phyloP scores from a whole-genome alignment of 23 red algal species.

The Cyanidioschyzon merolae region DNA sequence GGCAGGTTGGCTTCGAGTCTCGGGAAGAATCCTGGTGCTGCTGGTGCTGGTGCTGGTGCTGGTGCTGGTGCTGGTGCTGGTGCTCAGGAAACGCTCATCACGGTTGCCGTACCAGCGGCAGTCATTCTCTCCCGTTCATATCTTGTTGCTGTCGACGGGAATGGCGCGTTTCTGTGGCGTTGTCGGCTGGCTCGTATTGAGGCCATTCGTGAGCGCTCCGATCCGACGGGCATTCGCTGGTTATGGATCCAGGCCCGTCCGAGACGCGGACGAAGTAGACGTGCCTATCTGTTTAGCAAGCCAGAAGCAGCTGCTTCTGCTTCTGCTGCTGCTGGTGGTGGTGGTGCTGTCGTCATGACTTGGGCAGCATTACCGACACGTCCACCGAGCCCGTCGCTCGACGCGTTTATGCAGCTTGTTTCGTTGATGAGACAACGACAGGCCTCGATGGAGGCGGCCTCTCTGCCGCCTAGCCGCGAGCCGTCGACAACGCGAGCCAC shows the following conservation, averaged over 20 bases:
- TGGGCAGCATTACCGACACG: background rate
- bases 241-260: background rate
- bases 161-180: background rate
- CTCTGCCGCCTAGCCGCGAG: too few species aligned
- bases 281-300: too few species aligned
- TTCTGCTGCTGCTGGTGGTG: background rate
- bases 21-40: background rate
- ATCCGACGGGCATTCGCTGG: background rate
- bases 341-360: background rate
- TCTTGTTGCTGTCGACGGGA: conserved; percentile 1
- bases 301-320: too few species aligned
- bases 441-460: background rate
- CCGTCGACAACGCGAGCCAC: too few species aligned
- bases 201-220: background rate
- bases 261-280: too few species aligned
- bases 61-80: background rate
- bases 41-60: background rate
- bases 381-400: background rate
- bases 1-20: background rate
- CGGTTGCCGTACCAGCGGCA: background rate
- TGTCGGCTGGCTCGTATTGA: background rate
- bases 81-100: background rate
- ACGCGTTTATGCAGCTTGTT: background rate
- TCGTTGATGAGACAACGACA: background rate
- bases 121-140: background rate